phyloP scores from a whole-genome alignment of 2,329 filamentous ascomycete genomes.

The Penicillium sp. region DNA sequence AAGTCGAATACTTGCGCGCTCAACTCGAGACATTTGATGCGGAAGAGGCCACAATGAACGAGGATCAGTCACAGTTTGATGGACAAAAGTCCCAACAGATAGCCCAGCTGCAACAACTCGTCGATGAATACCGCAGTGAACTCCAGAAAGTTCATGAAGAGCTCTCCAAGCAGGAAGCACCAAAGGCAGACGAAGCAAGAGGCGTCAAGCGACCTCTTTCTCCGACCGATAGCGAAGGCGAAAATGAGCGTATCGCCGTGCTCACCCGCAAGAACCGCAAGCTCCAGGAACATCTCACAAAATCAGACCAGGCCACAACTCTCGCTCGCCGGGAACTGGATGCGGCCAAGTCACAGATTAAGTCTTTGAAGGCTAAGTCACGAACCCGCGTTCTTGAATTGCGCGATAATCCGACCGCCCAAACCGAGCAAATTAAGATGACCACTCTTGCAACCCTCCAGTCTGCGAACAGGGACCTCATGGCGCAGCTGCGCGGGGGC shows the following conservation, averaged over 20 bases:
- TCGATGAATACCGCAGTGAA: conserved; percentile 78
- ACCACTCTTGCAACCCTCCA: conserved; percentile 67
- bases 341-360: conserved; percentile 64
- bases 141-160: conserved; percentile 65
- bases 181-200: conserved; percentile 34
- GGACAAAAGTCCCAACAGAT: conserved; percentile 65
- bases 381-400: conserved; percentile 77
- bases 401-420: conserved; percentile 82
- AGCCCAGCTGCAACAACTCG: conserved; percentile 70
- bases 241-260: conserved; percentile 67
- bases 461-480: conserved; percentile 73
- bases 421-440: conserved; percentile 74
- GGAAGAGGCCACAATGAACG: conserved; percentile 76
- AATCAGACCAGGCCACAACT: conserved; percentile 59
- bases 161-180: conserved; percentile 55
- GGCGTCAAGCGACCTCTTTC: conserved; percentile 59
- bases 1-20: conserved; percentile 85
- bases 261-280: conserved; percentile 79
- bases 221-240: conserved; percentile 45
- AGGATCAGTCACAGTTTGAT: conserved; percentile 62
- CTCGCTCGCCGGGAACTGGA: conserved; percentile 67
- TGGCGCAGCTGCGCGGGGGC: conserved; percentile 57
- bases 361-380: conserved; percentile 55
- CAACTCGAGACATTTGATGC: conserved; percentile 81
- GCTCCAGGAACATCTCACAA: conserved; percentile 66